Percentiles rank a stretch among this genome's conserved stretches.
Conservation (phyloP, 225 moss, liverwort and hornwort genomes). For the Physcomitrium patens region DNA sequence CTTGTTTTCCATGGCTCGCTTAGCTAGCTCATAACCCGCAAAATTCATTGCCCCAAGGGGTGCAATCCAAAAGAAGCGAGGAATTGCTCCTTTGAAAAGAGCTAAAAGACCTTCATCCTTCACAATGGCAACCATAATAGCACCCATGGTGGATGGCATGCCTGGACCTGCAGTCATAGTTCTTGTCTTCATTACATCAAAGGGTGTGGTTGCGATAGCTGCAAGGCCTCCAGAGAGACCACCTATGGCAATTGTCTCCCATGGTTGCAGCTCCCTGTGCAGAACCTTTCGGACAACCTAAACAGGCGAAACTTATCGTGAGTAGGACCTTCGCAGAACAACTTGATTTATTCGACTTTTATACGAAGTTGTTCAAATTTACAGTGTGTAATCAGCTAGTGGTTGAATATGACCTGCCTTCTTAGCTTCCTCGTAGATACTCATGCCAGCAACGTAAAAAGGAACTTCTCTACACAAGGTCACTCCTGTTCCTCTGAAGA, state of each 20-base stretch:
- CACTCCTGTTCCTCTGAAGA: conserved; percentile 67
- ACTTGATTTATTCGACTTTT: too few species aligned
- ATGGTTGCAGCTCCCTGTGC: conserved; percentile 50
- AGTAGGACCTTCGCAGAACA: background rate
- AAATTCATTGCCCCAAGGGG: conserved; percentile 62
- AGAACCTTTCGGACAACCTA: conserved; percentile 50
- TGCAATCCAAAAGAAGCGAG: conserved; percentile 62
- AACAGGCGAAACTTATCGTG: background rate
- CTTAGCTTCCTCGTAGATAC: conserved; percentile 58
- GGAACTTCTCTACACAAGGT: conserved; percentile 69
- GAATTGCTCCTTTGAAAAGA: conserved; percentile 54
- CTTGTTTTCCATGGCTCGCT: conserved; percentile 60
- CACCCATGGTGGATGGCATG: conserved; percentile 54
- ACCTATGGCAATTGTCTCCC: conserved; percentile 54
- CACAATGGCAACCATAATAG: conserved; percentile 50
- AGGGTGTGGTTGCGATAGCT: conserved; percentile 54
- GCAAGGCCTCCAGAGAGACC: conserved; percentile 57
- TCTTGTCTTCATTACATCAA: conserved; percentile 59
- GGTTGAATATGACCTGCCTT: conserved; percentile 27
- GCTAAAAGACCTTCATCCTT: conserved; percentile 46
- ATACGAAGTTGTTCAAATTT: too few species aligned
- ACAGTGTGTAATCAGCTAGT: background rate
- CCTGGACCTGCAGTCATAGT: conserved; percentile 58
- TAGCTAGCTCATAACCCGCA: conserved; percentile 57
- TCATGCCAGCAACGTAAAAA: conserved; percentile 73